A percentile compares a stretch with the other conserved stretches of the same genome.
phyloP scores from a whole-genome alignment of 2,329 filamentous ascomycete genomes.

The Tolypocladium pustulatum region DNA sequence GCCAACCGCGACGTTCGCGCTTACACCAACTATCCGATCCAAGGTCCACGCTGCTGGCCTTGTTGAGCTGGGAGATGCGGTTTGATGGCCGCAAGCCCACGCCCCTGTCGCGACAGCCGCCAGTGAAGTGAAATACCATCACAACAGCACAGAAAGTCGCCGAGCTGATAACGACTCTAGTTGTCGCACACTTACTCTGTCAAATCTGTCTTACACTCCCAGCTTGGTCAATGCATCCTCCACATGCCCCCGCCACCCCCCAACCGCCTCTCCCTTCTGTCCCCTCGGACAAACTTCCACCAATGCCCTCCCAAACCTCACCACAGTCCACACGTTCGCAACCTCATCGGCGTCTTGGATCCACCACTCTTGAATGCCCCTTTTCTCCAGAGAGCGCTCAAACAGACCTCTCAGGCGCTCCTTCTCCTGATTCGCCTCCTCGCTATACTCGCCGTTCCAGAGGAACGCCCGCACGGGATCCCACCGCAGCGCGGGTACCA shows the following conservation, averaged over 20 bases:
- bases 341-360: slow-evolving; percentile 6
- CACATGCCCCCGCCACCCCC: slow-evolving; percentile 9
- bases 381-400: slow-evolving; percentile 10
- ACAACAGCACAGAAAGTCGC: too few relatives aligned
- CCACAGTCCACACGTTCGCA: slow-evolving; percentile 16
- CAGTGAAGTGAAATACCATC: too few relatives aligned
- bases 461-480: slow-evolving; percentile 23
- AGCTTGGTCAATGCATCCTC: slow-evolving; percentile 6
- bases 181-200: too few relatives aligned
- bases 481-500: slow-evolving; percentile 24
- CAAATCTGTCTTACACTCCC: neutral
- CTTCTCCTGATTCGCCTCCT: slow-evolving; percentile 12
- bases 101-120: too few relatives aligned
- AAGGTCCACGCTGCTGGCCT: too few relatives aligned
- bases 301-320: slow-evolving; percentile 17
- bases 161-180: neutral
- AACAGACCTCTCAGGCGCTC: slow-evolving; percentile 13
- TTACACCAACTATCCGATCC: too few relatives aligned
- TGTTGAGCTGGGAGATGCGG: too few relatives aligned
- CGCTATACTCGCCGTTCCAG: slow-evolving; percentile 16
- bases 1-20: too few relatives aligned
- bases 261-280: slow-evolving; percentile 10
- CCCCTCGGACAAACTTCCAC: slow-evolving; percentile 16
- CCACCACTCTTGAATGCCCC: slow-evolving; percentile 7
- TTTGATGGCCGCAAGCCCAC: too few relatives aligned